Evolutionary conservation across 768 basidiomycete species (phyloP).

Genomic region (Suillus lakei): DNA sequence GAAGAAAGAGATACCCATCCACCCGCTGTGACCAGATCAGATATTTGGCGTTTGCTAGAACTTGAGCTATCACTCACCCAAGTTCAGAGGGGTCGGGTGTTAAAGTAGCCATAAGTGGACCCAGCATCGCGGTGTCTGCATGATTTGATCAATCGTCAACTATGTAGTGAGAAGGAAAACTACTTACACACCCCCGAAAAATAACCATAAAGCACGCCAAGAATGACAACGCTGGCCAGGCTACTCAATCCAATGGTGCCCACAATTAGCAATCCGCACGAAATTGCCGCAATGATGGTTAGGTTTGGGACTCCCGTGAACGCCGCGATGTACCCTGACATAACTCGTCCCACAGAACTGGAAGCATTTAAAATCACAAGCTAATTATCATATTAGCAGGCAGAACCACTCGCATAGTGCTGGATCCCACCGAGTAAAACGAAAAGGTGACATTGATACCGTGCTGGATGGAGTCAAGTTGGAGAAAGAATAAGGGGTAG

Average conservation of each 20-base stretch:
- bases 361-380: constrained; percentile 60
- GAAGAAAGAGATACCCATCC: no score
- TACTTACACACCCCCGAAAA: constrained; percentile 51
- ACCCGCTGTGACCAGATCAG: no score
- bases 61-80: no score
- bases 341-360: constrained; percentile 56
- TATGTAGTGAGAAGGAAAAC: background rate
- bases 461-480: constrained; percentile 56
- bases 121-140: constrained; percentile 42
- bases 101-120: constrained; percentile 48
- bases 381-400: constrained; percentile 25
- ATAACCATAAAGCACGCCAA: constrained; percentile 53
- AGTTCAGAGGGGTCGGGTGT: constrained; percentile 41
- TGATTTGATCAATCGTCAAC: background rate
- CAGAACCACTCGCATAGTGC: no score
- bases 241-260: constrained; percentile 49
- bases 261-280: constrained; percentile 46
- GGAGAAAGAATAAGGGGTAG: constrained; percentile 63
- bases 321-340: constrained; percentile 51
- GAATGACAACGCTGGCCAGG: constrained; percentile 43
- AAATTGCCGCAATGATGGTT: constrained; percentile 34
- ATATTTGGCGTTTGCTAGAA: no score
- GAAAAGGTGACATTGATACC: constrained; percentile 50
- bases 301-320: constrained; percentile 42
- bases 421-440: constrained; percentile 55